Evolutionary conservation across 139 green algal genomes (phyloP), one percentile per base, ranked within the genome.

Genomic region (Spirogloea muscicola): DNA sequence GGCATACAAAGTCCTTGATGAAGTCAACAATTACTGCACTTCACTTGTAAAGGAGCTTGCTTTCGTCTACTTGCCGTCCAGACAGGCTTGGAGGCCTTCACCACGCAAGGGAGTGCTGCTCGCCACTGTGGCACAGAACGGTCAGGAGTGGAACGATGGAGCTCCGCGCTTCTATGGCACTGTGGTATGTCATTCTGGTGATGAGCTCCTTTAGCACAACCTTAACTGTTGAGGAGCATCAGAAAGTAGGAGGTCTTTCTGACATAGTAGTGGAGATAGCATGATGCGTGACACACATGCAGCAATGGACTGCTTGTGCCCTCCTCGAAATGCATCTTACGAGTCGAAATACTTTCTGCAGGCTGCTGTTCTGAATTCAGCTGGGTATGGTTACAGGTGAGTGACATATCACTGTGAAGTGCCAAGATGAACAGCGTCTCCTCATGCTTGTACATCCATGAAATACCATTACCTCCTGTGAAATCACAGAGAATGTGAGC

Each of bases 71-170:
- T 58, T 25, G n/a, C 48, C 6, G 31, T 27, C 49, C 10, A 9
- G 10, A 0, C 70, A 79, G 72, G 72, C 72, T 21, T 80, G 72
- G 72, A 69, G 46, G 41, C 72, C 72, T 6, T 44, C 31, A 18
- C 4, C n/a, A 10, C 18, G 60, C 5, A 52, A 38, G 36, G 72
- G 72, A 21, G 60, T 80, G 59, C 18, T 80, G 18, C 63, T 80
- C 18, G 72, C 44, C 2, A 68, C 64, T 10, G 72, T 80, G 48
- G 72, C 72, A 21, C 63, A 77, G 38, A 80, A 80, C 43, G 72
- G 72, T 33, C 62, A 80, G 46, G 13, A 58, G 40, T 80, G 72
- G 72, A 39, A 48, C 55, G 72, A 80, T 31, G 52, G 49, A 18
- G 16, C 29, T 3, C 63, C 72, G 21, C 34, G 29, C 4, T 80